phyloP scores from a whole-genome alignment of 768 basidiomycete species.

The Cyathus striatus region DNA sequence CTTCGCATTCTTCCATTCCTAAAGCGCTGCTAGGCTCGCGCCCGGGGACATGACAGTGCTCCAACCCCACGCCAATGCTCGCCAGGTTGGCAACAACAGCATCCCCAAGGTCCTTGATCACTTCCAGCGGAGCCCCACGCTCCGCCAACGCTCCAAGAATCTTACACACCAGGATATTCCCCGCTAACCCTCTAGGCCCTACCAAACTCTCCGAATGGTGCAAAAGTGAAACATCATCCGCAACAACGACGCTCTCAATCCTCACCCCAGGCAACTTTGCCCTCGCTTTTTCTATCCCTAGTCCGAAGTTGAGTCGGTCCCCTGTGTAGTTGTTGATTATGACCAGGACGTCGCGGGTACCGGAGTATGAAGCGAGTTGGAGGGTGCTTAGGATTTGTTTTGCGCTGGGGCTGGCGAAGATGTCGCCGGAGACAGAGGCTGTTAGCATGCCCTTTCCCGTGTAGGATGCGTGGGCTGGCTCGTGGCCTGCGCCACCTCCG shows the following conservation, averaged over 20 bases:
- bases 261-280: constrained; percentile 20
- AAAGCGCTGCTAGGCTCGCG: constrained; percentile 14
- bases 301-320: constrained; percentile 54
- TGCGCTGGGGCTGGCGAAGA: constrained; percentile 61
- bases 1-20: constrained; percentile 29
- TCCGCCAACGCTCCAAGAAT: constrained; percentile 47
- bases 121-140: constrained; percentile 25
- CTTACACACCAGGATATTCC: constrained; percentile 50
- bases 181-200: constrained; percentile 44
- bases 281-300: constrained; percentile 49
- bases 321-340: constrained; percentile 49
- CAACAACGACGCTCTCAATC: constrained; percentile 44
- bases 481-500: constrained; percentile 54
- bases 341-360: constrained; percentile 26
- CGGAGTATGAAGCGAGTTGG: constrained; percentile 34
- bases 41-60: constrained; percentile 57
- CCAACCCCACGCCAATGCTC: constrained; percentile 38
- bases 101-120: constrained; percentile 27
- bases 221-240: constrained; percentile 50
- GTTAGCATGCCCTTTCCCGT: constrained; percentile 53
- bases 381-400: constrained; percentile 49
- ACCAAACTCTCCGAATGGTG: constrained; percentile 23
- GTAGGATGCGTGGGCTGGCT: constrained; percentile 55
- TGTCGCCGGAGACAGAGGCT: constrained; percentile 55
- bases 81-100: constrained; percentile 23